These are phyloP conservation scores for Cyberlindnera mississippiensis DNA, from an alignment of 805 yeast genomes.

Conservation along the genomic window DNA sequence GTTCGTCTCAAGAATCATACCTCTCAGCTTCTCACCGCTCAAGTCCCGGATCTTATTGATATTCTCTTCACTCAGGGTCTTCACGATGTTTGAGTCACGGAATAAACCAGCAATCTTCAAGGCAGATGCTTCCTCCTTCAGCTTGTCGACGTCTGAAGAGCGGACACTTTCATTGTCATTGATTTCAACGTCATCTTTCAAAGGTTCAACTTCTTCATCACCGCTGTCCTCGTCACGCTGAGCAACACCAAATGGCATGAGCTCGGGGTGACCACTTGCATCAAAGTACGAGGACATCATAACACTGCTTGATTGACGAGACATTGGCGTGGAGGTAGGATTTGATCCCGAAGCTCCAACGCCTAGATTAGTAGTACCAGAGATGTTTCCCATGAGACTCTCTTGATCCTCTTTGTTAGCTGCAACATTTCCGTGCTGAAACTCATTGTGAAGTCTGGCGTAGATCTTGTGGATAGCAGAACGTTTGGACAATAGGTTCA, in stretches of 20 bases:
- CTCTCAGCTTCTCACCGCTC: conserved; percentile 36
- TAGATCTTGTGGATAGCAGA: conserved; percentile 13
- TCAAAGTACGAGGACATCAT: conserved; percentile 26
- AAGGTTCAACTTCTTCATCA: conserved; percentile 18
- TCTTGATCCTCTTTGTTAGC: background rate
- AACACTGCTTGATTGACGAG: conserved; percentile 19
- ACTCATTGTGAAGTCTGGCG: conserved; percentile 2
- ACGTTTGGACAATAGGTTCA: conserved; percentile 31
- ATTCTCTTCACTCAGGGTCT: conserved; percentile 20
- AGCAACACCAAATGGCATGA: conserved; percentile 36
- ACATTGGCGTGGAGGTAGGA: conserved; percentile 8
- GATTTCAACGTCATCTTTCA: conserved; percentile 4
- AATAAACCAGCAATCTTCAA: conserved; percentile 19
- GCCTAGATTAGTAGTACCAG: no score
- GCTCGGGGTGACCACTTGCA: conserved; percentile 31
- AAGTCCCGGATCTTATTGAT: conserved; percentile 26
- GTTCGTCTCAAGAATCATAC: conserved; percentile 33
- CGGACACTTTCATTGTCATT: conserved; percentile 1
- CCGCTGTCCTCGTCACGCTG: conserved; percentile 29
- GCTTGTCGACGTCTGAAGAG: conserved; percentile 16
- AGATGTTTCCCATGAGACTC: no score
- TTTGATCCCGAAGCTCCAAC: background rate
- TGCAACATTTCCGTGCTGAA: background rate
- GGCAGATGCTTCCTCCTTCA: conserved; percentile 26
- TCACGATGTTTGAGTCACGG: conserved; percentile 13